Evolutionary conservation across 2,329 filamentous ascomycete genomes (phyloP).

Genomic region (Cercospora zeae-maydis): DNA sequence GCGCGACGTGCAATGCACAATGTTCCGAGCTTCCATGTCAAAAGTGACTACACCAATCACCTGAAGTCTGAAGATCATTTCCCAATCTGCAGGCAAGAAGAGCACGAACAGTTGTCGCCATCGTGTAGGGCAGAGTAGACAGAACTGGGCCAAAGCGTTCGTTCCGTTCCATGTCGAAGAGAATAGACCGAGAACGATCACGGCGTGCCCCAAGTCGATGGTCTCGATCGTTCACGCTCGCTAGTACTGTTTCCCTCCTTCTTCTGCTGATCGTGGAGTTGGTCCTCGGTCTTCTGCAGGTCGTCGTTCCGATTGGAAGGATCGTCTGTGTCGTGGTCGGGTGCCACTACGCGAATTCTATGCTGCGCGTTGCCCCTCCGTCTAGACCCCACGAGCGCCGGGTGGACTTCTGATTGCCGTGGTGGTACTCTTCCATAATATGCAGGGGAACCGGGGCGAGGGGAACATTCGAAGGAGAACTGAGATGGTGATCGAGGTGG

Average conservation of each 20-base stretch:
- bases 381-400: neutral
- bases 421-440: neutral
- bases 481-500: neutral
- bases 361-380: neutral
- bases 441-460: neutral
- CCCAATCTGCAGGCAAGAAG: neutral
- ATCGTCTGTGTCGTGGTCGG: slow-evolving; percentile 3
- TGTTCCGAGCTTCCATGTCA: neutral
- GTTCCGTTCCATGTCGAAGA: neutral
- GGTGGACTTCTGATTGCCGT: neutral
- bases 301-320: neutral
- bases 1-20: neutral
- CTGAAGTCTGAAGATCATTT: neutral
- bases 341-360: neutral
- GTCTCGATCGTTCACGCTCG: neutral
- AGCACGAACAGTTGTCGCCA: neutral
- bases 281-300: neutral
- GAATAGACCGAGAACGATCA: neutral
- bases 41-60: neutral
- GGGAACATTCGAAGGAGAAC: neutral
- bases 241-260: neutral
- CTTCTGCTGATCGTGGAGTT: neutral
- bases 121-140: neutral
- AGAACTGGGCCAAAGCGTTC: neutral
- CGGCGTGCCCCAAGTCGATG: slow-evolving; percentile 3